Base-by-base conservation (phyloP, 148 eudicot species). In the Rhododendron henanense region DNA sequence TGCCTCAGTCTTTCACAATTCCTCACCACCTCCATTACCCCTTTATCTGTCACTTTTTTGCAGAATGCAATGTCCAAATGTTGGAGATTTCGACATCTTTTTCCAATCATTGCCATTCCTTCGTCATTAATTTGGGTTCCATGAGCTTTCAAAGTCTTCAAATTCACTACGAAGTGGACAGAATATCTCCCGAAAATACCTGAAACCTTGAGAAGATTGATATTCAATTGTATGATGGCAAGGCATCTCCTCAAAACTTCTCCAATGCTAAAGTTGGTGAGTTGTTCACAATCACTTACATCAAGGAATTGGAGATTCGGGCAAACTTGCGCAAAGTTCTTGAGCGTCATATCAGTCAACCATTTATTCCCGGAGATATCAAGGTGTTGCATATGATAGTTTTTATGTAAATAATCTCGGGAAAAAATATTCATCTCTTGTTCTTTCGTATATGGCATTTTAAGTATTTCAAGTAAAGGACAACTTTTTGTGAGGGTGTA, bases 241-340 rank as follows among this genome's bases (percentile, higher is more conserved):
- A 1, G 69, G 69, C 10, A 21, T 63, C 10, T 23, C 13, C 11
- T 23, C 1, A 63, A n/a, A 21, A 63, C 28, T 21, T 63, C 9
- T 7, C 69, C 69, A 2, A 63, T 7, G 28, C 25, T 0, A 2
- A 0, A 7, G 0, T 8, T 2, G 13, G 55, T 48, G 28, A 48
- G 45, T 0, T 2, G 6, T 1, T 0, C 3, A 78, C 23, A 18
- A 59, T 0, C 0, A 59, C n/a, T 59, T 19, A 19, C 65, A 5
- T 6, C 0, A 10, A 59, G 65, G n/a, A 59, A 1, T 1, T 19
- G n/a, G 0, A 59, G 2, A 59, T 59, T 59, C 0, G 65, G 65
- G 2, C 65, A 59, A 19, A 59, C 65, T 1, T 59, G 23, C 6
- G 10, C 65, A 59, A 59, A 19, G n/a, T 59, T 59, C 3, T 59